Percentiles rank a stretch among this genome's conserved stretches.
Conservation (phyloP, 2,329 filamentous ascomycete genomes). For the Metarhizium robertsii region DNA sequence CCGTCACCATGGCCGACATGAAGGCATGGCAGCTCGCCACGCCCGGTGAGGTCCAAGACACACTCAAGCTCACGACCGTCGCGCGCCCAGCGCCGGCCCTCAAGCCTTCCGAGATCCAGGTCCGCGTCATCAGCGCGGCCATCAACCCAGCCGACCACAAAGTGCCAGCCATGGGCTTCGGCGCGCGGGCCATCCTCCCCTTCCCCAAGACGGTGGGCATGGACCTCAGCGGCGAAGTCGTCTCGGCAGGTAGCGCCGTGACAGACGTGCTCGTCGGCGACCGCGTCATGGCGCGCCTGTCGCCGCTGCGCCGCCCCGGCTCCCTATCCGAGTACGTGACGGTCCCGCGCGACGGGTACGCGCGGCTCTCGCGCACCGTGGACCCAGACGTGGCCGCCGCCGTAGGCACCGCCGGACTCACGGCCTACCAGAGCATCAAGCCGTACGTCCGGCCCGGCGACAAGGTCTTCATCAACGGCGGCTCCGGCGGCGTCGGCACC, state of each 20-base stretch:
- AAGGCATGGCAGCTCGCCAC: constrained; percentile 1
- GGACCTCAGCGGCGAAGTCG: constrained; percentile 43
- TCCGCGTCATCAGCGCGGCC: constrained; percentile 32
- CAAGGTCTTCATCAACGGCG: constrained; percentile 56
- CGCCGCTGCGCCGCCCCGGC: constrained; percentile 23
- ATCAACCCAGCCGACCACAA: constrained; percentile 44
- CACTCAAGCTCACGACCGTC: constrained; percentile 11
- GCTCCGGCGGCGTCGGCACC: constrained; percentile 52
- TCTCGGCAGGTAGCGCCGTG: constrained; percentile 18
- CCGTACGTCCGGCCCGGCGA: constrained; percentile 25
- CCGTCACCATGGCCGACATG: constrained; percentile 28
- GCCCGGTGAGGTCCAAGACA: constrained; percentile 15
- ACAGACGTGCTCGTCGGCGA: constrained; percentile 28
- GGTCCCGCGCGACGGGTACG: constrained; percentile 18
- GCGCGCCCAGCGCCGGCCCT: constrained; percentile 2
- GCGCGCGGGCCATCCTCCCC: constrained; percentile 19
- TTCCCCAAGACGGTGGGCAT: constrained; percentile 36
- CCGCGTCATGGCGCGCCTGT: constrained; percentile 31
- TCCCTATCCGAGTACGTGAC: constrained; percentile 30
- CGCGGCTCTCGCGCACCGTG: constrained; percentile 22
- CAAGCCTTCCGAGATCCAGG: constrained; percentile 22
- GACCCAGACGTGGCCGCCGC: neutral
- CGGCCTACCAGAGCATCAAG: constrained; percentile 1
- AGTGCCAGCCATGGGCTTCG: constrained; percentile 28
- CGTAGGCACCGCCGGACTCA: neutral